Evolutionary conservation across 495 filamentous ascomycete genomes (phyloP), one percentile per base, ranked within the genome.

Genomic region (Massariosphaeria phaeospora): DNA sequence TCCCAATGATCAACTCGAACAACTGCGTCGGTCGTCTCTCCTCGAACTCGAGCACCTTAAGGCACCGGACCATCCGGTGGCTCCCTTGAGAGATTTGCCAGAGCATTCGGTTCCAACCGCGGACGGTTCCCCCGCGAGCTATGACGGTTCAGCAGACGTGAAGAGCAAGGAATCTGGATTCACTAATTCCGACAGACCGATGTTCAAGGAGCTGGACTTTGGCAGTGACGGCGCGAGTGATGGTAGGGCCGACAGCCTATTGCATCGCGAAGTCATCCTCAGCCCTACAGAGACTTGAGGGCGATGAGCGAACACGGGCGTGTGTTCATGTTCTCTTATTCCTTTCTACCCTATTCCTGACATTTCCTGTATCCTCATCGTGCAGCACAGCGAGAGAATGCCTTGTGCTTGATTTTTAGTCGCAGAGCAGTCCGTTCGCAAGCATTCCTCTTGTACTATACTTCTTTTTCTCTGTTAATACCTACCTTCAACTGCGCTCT

Each of bases 41-140:
- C 20, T 66, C 61, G 63, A 66, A 44, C 58, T 66, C 44, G 63
- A 66, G 34, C 61, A 61, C 38, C 44, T 66, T 15, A 64, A 55
- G 30, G 27, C 41, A 17, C 50, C 50, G 7, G 35, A 25, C 11
- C 50, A 63, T 25, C 39, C 56, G 24, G 1, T 41, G 21, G 18
- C 55, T 15, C 53, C 61, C 4, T 26, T 59, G 27, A 49, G 61
- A 40, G 55, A 50, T 25, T 27, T 63, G 25, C 61, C 61, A 12
- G 55, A 63, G 45, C 61, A 63, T 47, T 63, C 61, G 30, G 40
- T 59, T 12, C 48, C 40, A 29, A 38, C 51, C 15, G 40, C 51
- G 6, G 21, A 29, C 12, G 43, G 34, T 17, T 11, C 42, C 12
- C 26, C 23, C 2, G 21, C 18, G 20, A 20, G 12, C 18, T 12